Conservation (phyloP, 106 monocot genomes). For the Apostasia ramifera region DNA sequence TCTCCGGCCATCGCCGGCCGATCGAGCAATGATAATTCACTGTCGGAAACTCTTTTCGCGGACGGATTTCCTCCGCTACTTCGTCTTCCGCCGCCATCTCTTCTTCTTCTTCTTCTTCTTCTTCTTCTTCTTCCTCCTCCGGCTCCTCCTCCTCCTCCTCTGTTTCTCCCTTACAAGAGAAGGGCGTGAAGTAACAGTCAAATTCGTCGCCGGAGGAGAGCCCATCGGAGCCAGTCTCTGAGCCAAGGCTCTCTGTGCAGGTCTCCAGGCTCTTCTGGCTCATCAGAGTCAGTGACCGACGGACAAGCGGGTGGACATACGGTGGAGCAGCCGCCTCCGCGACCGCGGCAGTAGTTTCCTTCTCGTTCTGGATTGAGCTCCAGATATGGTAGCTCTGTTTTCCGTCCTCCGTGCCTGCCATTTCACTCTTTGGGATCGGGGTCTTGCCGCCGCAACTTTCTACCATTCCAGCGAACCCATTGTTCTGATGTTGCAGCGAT, state of each 20-base stretch:
- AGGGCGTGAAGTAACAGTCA: slow-evolving; percentile 15
- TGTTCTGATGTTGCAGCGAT: not conserved
- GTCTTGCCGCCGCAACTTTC: too few relatives aligned
- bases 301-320: slow-evolving; percentile 57
- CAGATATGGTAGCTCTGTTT: slow-evolving; percentile 45
- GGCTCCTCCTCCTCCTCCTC: not conserved
- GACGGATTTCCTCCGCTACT: not conserved
- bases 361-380: slow-evolving; percentile 44
- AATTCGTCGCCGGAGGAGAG: slow-evolving; percentile 28
- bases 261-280: slow-evolving; percentile 88
- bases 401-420: not conserved
- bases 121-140: slow-evolving; percentile 3
- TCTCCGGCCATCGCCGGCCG: slow-evolving; percentile 23
- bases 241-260: slow-evolving; percentile 94
- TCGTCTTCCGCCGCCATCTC: not conserved
- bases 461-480: not conserved
- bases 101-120: not conserved
- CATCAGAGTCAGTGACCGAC: slow-evolving; percentile 37
- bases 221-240: slow-evolving; percentile 80
- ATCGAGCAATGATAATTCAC: slow-evolving; percentile 91
- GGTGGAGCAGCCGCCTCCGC: slow-evolving; percentile 13
- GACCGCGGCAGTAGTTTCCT: not conserved
- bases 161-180: slow-evolving; percentile 2
- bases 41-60: slow-evolving; percentile 17
- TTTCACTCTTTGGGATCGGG: not conserved